phyloP scores from a whole-genome alignment of 208 protist genomes.

The Giardia muris region DNA sequence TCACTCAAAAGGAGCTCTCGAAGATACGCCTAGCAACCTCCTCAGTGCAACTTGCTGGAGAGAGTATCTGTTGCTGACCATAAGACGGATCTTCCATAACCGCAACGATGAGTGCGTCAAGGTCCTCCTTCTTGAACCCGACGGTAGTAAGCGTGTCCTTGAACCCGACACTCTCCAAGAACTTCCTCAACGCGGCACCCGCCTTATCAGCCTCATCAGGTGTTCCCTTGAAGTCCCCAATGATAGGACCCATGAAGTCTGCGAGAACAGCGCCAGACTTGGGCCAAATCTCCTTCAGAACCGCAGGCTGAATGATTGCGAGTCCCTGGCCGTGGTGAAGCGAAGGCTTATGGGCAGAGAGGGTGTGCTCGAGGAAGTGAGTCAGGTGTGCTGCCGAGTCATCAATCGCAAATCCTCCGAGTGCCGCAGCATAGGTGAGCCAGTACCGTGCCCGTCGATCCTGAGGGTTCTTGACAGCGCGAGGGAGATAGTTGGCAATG shows the following conservation, averaged over 20 bases:
- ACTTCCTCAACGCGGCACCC: not conserved
- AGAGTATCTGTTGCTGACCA: too few species aligned
- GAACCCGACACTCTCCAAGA: slow-evolving; percentile 31
- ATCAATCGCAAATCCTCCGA: slow-evolving; percentile 38
- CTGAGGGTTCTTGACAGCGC: slow-evolving; percentile 21
- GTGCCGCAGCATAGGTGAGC: slow-evolving; percentile 24
- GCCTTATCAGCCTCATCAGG: not conserved
- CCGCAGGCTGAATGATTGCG: slow-evolving; percentile 33
- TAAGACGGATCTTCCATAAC: not conserved
- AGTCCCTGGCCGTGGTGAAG: slow-evolving; percentile 38
- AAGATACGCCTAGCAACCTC: too few species aligned
- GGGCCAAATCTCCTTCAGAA: slow-evolving; percentile 26
- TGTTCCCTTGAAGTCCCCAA: slow-evolving; percentile 9
- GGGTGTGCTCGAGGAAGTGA: slow-evolving; percentile 39
- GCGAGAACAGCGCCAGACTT: not conserved
- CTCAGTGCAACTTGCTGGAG: too few species aligned
- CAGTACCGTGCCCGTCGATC: slow-evolving; percentile 37
- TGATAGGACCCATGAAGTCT: slow-evolving; percentile 28
- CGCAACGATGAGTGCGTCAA: slow-evolving; percentile 18
- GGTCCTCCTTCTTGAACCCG: slow-evolving; percentile 33
- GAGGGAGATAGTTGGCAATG: slow-evolving; percentile 32
- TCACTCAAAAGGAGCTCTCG: too few species aligned
- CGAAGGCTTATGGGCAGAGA: slow-evolving; percentile 22
- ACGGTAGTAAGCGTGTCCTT: not conserved
- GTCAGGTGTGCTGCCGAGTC: slow-evolving; percentile 33